These are phyloP conservation scores for Syzygium aqueum DNA, from an alignment of 345 rosid genomes.

Conservation along the genomic window DNA sequence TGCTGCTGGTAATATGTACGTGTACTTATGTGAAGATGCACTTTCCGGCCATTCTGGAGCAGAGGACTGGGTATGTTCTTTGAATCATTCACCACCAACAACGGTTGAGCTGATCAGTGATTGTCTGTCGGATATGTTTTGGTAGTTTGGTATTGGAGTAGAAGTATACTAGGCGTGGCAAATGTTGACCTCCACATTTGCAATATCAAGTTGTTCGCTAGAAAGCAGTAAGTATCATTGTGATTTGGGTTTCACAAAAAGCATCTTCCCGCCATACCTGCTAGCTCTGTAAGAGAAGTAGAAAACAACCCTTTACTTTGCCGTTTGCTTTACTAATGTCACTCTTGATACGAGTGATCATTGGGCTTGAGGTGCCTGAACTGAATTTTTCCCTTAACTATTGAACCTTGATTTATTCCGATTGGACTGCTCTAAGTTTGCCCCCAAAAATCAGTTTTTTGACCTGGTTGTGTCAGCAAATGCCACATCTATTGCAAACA, in stretches of 20 bases:
- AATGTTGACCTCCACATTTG: not conserved
- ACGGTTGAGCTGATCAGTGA: not conserved
- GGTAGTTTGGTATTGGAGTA: not conserved
- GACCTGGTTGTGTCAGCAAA: not conserved
- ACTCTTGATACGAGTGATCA: not conserved
- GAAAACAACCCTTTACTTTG: not conserved
- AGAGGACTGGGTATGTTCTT: constrained; percentile 67
- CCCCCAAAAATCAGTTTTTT: not conserved
- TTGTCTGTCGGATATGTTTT: not conserved
- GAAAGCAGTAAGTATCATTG: not conserved
- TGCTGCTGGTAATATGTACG: constrained; percentile 82
- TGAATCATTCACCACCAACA: not conserved
- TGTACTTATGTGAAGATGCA: constrained; percentile 94
- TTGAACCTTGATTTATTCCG: not conserved
- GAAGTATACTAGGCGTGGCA: not conserved
- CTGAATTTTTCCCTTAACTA: not conserved
- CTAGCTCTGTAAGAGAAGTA: not conserved
- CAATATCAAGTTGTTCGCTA: not conserved
- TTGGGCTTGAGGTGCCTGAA: not conserved
- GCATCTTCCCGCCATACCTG: not conserved
- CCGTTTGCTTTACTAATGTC: not conserved
- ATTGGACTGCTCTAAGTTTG: not conserved
- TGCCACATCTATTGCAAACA: not conserved
- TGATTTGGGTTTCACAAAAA: not conserved
- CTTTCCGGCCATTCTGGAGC: constrained; percentile 88